phyloP scores from a whole-genome alignment of 768 basidiomycete species.

The Sporobolomyces pararoseus region DNA sequence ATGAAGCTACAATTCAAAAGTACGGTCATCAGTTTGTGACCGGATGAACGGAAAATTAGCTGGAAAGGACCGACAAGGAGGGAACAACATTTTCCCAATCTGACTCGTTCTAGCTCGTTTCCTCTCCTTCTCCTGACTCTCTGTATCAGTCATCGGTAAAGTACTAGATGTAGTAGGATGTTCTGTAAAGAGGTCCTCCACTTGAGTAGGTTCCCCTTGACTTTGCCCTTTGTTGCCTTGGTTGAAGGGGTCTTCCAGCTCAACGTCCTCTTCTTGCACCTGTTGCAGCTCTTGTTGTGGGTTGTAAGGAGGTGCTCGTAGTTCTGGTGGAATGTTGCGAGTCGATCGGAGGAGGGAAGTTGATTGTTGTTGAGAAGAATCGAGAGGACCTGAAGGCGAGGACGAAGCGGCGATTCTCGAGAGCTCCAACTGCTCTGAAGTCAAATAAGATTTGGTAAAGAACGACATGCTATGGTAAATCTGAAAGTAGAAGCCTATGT shows the following conservation, averaged over 20 bases:
- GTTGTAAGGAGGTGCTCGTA: constrained; percentile 1
- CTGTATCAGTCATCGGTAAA: neutral
- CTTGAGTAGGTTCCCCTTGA: neutral
- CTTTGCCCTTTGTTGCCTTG: neutral
- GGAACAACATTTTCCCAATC: constrained; percentile 27
- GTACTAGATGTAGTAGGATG: neutral
- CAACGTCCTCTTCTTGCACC: neutral
- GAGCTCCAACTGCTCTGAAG: constrained; percentile 16
- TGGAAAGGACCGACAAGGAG: constrained; percentile 8
- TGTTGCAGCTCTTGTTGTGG: neutral
- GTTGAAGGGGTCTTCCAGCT: too few species aligned
- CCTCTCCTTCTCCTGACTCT: neutral
- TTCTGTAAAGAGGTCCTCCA: too few species aligned
- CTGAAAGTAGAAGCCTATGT: neutral
- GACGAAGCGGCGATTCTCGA: constrained; percentile 5
- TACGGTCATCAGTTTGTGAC: too few species aligned
- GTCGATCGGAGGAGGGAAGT: constrained; percentile 12
- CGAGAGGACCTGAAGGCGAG: neutral
- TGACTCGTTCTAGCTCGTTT: constrained; percentile 9
- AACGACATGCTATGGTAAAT: neutral
- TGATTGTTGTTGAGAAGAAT: constrained; percentile 19
- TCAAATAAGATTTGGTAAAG: constrained; percentile 15
- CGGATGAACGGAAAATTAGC: too few species aligned
- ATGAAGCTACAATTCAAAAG: too few species aligned
- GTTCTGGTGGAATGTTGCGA: neutral